phyloP scores from a whole-genome alignment of 2,329 filamentous ascomycete species.

The Clonostachys solani region DNA sequence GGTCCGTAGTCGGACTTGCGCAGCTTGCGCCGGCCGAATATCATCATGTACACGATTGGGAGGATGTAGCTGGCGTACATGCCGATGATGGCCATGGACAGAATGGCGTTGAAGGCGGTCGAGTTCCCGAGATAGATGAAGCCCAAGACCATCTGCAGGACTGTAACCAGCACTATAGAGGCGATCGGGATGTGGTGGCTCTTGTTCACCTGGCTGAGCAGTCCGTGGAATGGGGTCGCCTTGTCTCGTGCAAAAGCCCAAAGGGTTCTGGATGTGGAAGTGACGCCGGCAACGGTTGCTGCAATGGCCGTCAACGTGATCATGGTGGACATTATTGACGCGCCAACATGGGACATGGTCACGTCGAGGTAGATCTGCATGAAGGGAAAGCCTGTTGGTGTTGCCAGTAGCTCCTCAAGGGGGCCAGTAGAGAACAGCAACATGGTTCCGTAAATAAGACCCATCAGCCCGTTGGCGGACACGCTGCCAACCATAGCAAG shows the following conservation, averaged over 20 bases:
- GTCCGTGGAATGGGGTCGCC: conserved; percentile 24
- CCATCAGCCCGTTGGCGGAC: conserved; percentile 37
- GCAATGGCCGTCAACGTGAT: conserved; percentile 17
- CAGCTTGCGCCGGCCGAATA: conserved; percentile 21
- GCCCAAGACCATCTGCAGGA: conserved; percentile 20
- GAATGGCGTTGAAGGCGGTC: conserved; percentile 32
- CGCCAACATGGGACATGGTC: conserved; percentile 14
- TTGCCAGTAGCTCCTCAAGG: conserved; percentile 30
- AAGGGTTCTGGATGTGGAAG: conserved; percentile 27
- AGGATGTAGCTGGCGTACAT: conserved; percentile 37
- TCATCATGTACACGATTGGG: conserved; percentile 28
- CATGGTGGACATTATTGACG: conserved; percentile 20
- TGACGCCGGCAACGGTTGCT: conserved; percentile 21
- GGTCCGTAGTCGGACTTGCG: conserved; percentile 10
- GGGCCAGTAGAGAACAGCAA: conserved; percentile 33
- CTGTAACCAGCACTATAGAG: conserved; percentile 13
- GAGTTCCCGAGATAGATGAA: conserved; percentile 35
- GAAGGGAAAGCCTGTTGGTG: conserved; percentile 34
- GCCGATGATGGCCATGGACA: conserved; percentile 34
- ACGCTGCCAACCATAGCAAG: conserved; percentile 29
- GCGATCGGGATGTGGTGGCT: conserved; percentile 25
- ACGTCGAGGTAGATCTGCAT: conserved; percentile 31
- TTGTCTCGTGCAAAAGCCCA: conserved; percentile 34
- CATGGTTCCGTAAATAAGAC: conserved; percentile 15
- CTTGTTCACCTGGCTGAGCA: conserved; percentile 25